These are phyloP conservation scores for Fonsecaea pugnacius DNA, from an alignment of 2,329 filamentous ascomycete genomes.

Conservation along the genomic window DNA sequence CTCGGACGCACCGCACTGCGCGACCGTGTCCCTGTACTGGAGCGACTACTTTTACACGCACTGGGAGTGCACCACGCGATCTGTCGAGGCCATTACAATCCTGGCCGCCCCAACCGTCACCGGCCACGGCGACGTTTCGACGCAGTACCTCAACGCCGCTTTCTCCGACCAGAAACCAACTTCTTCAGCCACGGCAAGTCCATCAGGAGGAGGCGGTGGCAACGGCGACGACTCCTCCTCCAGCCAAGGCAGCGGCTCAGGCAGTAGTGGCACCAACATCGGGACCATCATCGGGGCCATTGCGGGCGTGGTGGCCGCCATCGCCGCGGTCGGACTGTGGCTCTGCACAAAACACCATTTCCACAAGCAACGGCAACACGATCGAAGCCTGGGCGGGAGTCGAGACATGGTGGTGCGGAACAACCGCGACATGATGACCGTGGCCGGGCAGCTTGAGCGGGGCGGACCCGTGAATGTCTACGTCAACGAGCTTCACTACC, in stretches of 20 bases:
- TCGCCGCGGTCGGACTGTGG: background rate
- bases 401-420: background rate
- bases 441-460: background rate
- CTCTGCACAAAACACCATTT: background rate
- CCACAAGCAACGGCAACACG: background rate
- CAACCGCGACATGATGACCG: background rate
- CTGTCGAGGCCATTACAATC: background rate
- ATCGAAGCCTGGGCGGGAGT: background rate
- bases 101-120: background rate
- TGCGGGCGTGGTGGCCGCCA: background rate
- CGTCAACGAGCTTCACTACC: slow-evolving; percentile 1
- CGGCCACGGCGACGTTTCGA: background rate
- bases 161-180: background rate
- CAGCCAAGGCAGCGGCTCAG: background rate
- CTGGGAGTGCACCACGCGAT: background rate
- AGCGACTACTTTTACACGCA: background rate
- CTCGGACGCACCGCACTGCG: background rate
- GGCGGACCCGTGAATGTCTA: background rate
- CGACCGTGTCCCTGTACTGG: background rate
- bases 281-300: background rate
- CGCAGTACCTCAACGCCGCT: background rate
- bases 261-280: background rate
- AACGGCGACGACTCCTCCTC: background rate
- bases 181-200: background rate
- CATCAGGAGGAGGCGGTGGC: background rate